Conservation (phyloP, 768 basidiomycete species). For the Clitopilus hobsonii region DNA sequence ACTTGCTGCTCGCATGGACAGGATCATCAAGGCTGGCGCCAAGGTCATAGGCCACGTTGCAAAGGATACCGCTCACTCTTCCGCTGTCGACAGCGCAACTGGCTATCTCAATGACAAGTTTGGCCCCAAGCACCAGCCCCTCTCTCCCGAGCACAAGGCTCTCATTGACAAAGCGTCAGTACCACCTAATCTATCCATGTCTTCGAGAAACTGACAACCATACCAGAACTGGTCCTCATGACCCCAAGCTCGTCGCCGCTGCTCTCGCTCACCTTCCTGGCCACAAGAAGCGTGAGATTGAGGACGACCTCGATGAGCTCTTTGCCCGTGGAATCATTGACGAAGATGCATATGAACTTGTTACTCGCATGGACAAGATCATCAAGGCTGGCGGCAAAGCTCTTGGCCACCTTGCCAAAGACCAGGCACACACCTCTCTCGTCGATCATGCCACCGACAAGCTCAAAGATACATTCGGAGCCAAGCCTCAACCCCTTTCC, state of each 20-base stretch:
- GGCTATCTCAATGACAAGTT: neutral
- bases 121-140: neutral
- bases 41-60: neutral
- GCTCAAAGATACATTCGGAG: neutral
- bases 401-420: neutral
- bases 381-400: too few species aligned
- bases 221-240: neutral
- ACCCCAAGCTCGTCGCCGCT: neutral
- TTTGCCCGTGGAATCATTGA: neutral
- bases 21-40: neutral
- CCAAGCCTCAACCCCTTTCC: neutral
- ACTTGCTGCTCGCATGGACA: neutral
- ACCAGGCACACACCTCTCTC: neutral
- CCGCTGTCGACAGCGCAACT: neutral
- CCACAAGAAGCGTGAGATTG: neutral
- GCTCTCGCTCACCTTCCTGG: neutral
- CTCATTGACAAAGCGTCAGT: neutral
- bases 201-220: too few species aligned
- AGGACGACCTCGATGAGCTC: neutral
- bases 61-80: neutral
- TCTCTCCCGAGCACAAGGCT: neutral
- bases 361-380: too few species aligned
- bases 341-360: too few species aligned
- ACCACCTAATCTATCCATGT: too few species aligned
- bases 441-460: neutral